Evolutionary conservation across 2,329 filamentous ascomycete species (phyloP).

Genomic region (Aureobasidium sp.): DNA sequence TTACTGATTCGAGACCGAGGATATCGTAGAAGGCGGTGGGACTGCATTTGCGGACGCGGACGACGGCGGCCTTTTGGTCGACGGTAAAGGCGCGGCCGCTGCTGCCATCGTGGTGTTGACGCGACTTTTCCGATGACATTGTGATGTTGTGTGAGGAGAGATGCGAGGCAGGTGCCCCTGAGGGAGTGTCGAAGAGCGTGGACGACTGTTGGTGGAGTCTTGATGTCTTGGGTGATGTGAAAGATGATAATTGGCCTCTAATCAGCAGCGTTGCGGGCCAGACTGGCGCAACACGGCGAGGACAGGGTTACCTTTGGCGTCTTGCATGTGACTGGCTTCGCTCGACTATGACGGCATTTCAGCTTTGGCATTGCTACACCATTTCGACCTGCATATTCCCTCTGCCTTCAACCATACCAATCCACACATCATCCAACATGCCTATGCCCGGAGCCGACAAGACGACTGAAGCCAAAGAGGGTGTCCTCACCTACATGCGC

Average conservation of each 20-base stretch:
- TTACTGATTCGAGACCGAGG: conserved; percentile 60
- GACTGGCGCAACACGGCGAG: not conserved
- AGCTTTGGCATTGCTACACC: not conserved
- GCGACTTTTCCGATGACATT: conserved; percentile 35
- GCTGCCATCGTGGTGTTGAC: conserved; percentile 68
- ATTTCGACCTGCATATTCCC: not conserved
- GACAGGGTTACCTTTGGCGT: not conserved
- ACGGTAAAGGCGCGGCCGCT: conserved; percentile 70
- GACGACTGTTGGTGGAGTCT: not conserved
- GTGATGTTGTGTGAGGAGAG: not conserved
- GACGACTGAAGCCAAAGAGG: conserved; percentile 31
- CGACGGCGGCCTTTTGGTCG: conserved; percentile 85
- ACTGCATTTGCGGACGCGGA: conserved; percentile 76
- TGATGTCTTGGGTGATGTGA: not conserved
- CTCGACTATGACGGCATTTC: not conserved
- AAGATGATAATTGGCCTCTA: not conserved
- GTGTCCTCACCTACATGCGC: conserved; percentile 37
- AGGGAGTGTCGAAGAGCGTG: not conserved
- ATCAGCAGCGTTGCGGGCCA: not conserved
- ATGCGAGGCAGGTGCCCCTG: not conserved
- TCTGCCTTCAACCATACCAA: not conserved
- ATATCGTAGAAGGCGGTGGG: conserved; percentile 95
- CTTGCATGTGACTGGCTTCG: not conserved
- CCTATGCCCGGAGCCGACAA: conserved; percentile 34
- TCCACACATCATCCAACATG: conserved; percentile 18